Evolutionary conservation across 1,284 basidiomycete species (phyloP).

Genomic region (Tremellales sp.): DNA sequence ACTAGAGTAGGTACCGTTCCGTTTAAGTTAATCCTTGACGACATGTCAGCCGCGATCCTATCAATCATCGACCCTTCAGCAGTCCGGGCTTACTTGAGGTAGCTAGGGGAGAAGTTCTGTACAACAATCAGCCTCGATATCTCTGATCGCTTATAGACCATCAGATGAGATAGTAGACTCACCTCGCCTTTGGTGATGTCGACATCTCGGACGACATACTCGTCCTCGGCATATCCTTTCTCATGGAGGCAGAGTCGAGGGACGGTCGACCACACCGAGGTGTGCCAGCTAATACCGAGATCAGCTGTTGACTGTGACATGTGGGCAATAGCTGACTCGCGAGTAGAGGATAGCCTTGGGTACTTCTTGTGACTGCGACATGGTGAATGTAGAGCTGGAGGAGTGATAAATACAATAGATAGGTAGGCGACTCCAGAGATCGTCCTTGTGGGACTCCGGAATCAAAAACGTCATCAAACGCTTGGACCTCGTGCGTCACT

Average conservation of each 20-base stretch:
- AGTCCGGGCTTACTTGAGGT: slow-evolving; percentile 44
- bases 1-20: slow-evolving; percentile 81
- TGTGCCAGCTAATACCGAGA: slow-evolving; percentile 34
- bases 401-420: no score
- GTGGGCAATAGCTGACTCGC: slow-evolving; percentile 15
- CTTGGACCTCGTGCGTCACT: no score
- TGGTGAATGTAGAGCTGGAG: slow-evolving; percentile 9
- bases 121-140: not conserved
- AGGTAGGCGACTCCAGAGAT: no score
- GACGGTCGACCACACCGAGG: slow-evolving; percentile 47
- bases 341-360: slow-evolving; percentile 47
- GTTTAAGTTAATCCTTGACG: slow-evolving; percentile 73
- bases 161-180: slow-evolving; percentile 1
- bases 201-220: slow-evolving; percentile 45
- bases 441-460: no score
- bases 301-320: not conserved
- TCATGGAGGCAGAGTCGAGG: slow-evolving; percentile 47
- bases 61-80: slow-evolving; percentile 1
- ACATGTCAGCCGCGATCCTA: slow-evolving; percentile 49
- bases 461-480: no score
- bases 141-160: not conserved
- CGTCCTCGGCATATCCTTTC: slow-evolving; percentile 49
- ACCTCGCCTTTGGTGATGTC: slow-evolving; percentile 48
- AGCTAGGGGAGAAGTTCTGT: slow-evolving; percentile 49
- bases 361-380: slow-evolving; percentile 18